Base-by-base conservation (phyloP, 2,329 filamentous ascomycete species). In the Claviceps lovelessii region DNA sequence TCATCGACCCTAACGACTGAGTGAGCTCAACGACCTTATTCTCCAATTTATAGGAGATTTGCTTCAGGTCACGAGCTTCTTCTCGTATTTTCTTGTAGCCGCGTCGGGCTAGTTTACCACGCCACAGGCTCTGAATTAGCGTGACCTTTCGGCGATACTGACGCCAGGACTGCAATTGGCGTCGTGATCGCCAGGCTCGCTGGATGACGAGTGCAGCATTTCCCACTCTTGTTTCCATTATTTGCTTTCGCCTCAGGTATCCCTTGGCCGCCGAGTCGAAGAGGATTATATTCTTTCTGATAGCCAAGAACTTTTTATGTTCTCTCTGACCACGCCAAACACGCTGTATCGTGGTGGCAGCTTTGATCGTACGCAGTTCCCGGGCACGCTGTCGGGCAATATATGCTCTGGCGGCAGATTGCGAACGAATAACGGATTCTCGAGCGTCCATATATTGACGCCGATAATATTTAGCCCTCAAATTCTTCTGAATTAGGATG, bases 1-100 rank as follows among this genome's bases (percentile, higher is more conserved):
- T 95, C 79, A 95, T 86, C 10, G 89, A 85, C 61, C 93, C 90
- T 63, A 98, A 73, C 51, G 86, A 88, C 70, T 98, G 93, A 1
- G 93, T 98, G 65, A 98, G 80, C 74, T 98, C 93, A 59, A 98
- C 89, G 59, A 98, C 93, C 82, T 98, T 98, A 79, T 98, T 97
- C 71, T 98, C 93, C 63, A 98, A 76, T 76, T 95, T 97, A 78
- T 98, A 98, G 2, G 93, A 97, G 62, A 98, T 98, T 72, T 97
- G 91, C 78, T 97, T 97, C 69, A 98, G 81, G 75, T 98, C 94
- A 66, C 93, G 87, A 60, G 93, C 93, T 72, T 98, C 93, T 71
- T 96, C 90, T 61, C 93, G 88, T 58, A 95, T 74, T 62, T 76
- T 83, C 81, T 95, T 97, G 78, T 98, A 98, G 51, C 81, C 84